Percentiles rank a stretch among this genome's conserved stretches.
Conservation (phyloP, 1,139 yeast species). For the Geotrichum macrosporum region DNA sequence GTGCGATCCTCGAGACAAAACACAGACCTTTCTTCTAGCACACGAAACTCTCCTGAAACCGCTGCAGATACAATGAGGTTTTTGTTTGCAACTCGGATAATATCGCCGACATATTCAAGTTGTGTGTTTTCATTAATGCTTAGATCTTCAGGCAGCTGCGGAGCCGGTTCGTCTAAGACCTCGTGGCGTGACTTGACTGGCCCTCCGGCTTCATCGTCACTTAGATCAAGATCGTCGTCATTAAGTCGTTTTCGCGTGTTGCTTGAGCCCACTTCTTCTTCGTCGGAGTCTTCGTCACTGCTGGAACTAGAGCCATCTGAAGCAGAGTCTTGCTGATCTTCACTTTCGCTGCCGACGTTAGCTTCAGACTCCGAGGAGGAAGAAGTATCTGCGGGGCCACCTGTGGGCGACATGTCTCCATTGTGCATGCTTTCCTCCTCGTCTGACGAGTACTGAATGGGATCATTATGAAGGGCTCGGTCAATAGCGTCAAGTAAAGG, state of each 20-base stretch:
- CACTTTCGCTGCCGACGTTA: conserved; percentile 17
- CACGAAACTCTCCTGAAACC: conserved; percentile 80
- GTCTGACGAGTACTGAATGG: conserved; percentile 15
- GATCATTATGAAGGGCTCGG: conserved; percentile 18
- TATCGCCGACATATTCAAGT: conserved; percentile 68
- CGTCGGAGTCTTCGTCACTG: conserved; percentile 20
- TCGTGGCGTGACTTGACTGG: conserved; percentile 82
- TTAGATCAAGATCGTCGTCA: conserved; percentile 25
- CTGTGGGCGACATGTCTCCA: conserved; percentile 9
- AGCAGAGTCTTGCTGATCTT: conserved; percentile 23
- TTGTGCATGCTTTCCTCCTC: conserved; percentile 9
- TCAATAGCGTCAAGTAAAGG: conserved; percentile 18
- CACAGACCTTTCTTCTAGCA: conserved; percentile 75
- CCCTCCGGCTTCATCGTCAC: conserved; percentile 41
- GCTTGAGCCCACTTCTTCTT: conserved; percentile 20
- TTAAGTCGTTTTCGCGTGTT: conserved; percentile 20
- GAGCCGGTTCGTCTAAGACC: conserved; percentile 61
- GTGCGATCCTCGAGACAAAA: conserved; percentile 71
- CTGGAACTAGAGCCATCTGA: conserved; percentile 25
- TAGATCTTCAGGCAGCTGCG: conserved; percentile 65
- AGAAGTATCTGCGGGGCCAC: neutral
- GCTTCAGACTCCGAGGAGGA: conserved; percentile 15
- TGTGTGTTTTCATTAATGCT: conserved; percentile 55
- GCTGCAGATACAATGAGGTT: conserved; percentile 69
- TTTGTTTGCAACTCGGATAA: conserved; percentile 65